Evolutionary conservation across 306 rosid genomes (phyloP), one percentile per base, ranked within the genome.

Genomic region (Castanospermum australe): DNA sequence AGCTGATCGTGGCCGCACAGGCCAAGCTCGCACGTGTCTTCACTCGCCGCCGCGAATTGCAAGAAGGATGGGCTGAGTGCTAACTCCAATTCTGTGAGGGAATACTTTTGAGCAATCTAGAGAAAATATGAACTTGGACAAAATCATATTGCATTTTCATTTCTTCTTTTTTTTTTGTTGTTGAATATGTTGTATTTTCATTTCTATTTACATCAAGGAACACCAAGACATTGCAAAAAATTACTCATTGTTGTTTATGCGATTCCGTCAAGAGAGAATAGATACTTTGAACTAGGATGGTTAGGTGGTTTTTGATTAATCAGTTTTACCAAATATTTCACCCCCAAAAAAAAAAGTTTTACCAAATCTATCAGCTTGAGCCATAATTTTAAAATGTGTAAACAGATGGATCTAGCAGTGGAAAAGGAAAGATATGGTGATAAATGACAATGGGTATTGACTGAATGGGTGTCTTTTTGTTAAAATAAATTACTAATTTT

Each of bases 1-100:
- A 84, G 85, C 54, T 90, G 38, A 84, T 92, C 45, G 20, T 90
- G 59, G 87, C 83, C 67, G 78, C 89, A 2, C 89, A 87, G 50
- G 84, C 72, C 1, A 85, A 78, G 75, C 84, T 92, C 22, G 32
- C 78, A 47, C 84, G 85, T 22, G 91, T 42, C 56, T 54, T 77
- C 38, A 15, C 75, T 0, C 80, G 55, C 15, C 52, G 74, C 68
- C 77, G 60, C 15, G 44, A 75, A 24, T 28, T 63, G 17, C 78
- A 84, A 71, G 97, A 92, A 56, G 94, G 94, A 0, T 88, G 86
- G 82, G 97, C 86, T 0, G 89, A 86, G 62, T 80, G 77, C 5
- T 79, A 17, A 62, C 0, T n/a, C n/a, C n/a, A n/a, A n/a, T n/a
- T n/a, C n/a, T n/a, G n/a, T n/a, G n/a, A 50, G 17, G 56, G 57